These are phyloP conservation scores for Penicillium lagena DNA, from an alignment of 495 filamentous ascomycete species.

Conservation along the genomic window DNA sequence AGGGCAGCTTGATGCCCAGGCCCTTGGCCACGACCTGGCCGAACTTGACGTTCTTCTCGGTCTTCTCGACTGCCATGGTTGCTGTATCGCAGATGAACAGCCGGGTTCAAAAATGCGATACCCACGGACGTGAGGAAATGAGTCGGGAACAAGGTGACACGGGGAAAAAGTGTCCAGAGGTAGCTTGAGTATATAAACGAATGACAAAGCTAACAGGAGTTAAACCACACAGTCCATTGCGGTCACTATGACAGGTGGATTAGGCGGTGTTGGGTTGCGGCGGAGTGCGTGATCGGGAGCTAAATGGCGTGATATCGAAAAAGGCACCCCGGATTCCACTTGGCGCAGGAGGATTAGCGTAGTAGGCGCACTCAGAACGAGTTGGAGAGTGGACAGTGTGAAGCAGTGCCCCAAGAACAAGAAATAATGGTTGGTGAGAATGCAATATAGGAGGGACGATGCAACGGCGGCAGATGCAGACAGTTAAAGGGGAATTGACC, in stretches of 20 bases:
- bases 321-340: constrained; percentile 12
- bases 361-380: not conserved
- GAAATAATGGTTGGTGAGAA: no score
- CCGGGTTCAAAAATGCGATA: not conserved
- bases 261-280: not conserved
- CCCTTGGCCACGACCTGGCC: constrained; percentile 71
- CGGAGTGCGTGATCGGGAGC: constrained; percentile 15
- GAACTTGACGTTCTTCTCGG: constrained; percentile 43
- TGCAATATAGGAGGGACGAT: no score
- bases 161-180: no score
- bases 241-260: no score
- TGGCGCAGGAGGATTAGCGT: not conserved
- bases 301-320: constrained; percentile 26
- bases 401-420: not conserved
- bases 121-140: no score
- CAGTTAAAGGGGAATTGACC: not conserved
- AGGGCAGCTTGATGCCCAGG: constrained; percentile 79
- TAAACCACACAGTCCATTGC: no score
- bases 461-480: not conserved
- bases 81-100: constrained; percentile 3
- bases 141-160: no score
- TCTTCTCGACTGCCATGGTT: constrained; percentile 25
- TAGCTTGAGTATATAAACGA: not conserved
- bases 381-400: not conserved
- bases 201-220: not conserved